Evolutionary conservation across 2,329 filamentous ascomycete genomes (phyloP), one percentile per base, ranked within the genome.

Genomic region (Fusarium multiceps): DNA sequence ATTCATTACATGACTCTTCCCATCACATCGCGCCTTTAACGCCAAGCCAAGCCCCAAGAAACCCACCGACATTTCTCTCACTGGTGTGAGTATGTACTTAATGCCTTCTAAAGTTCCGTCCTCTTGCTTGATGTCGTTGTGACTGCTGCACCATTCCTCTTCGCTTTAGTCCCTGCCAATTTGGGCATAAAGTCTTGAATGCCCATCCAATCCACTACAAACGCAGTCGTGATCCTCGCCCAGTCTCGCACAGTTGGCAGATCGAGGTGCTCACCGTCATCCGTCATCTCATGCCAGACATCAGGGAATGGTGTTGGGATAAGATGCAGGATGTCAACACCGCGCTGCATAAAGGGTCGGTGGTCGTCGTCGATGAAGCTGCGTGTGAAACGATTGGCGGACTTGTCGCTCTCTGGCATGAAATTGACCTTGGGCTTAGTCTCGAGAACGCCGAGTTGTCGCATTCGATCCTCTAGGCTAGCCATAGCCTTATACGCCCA

Each of bases 201-300:
- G 71, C 97, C 94, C 88, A 98, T 88, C 94, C 94, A 98, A 80
- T 98, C 95, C 0, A 92, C 90, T 34, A 90, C 87, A 82, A 98
- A 99, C 0, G 90, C 94, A 1, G 92, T 91, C 9, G 95, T 84
- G 50, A 99, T 90, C 78, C 88, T 90, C 20, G 92, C 89, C 96
- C 96, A 99, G 79, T 99, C 96, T 74, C 92, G 87, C 37, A 94
- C 88, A 0, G 92, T 95, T 11, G 88, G 84, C 71, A 91, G 82
- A 78, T 99, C 93, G 59, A 99, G 81, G 80, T 98, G 92, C 71
- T 90, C 89, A 3, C 89, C 95, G 73, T 97, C 91, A 76, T 99
- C 96, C 0, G 90, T 82, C 74, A 94, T 89, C 2, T 85, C 91
- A 81, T 99, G 96, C 96, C 96, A 99, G 3, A 97, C 92, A 0